These are phyloP conservation scores for Hanseniaspora hatyaiensis DNA, from an alignment of 805 yeast genomes.

Conservation along the genomic window DNA sequence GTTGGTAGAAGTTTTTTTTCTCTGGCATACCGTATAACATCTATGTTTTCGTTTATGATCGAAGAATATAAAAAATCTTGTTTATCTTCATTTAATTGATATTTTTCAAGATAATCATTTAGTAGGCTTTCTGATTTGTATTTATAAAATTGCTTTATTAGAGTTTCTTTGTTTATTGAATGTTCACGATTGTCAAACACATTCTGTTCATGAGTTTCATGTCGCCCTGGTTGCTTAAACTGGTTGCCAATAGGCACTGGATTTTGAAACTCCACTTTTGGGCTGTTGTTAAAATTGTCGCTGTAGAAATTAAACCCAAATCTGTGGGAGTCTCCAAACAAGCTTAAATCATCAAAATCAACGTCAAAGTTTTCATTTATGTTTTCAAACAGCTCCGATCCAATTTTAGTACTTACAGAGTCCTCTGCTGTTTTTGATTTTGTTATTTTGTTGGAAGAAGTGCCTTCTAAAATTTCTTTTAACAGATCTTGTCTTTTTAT, in stretches of 20 bases:
- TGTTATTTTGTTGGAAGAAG: background rate
- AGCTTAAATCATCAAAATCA: background rate
- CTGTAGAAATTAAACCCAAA: slow-evolving; percentile 12
- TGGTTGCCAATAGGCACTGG: no score
- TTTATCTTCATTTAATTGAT: background rate
- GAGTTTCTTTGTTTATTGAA: background rate
- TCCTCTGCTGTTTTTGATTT: background rate
- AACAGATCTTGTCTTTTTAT: slow-evolving; percentile 13
- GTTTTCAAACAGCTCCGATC: no score
- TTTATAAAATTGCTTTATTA: background rate
- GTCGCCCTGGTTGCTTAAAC: no score
- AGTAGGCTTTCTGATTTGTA: background rate
- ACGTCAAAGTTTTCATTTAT: background rate
- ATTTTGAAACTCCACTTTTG: no score
- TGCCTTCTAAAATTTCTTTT: slow-evolving; percentile 10
- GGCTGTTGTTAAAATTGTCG: no score
- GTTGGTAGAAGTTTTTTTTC: background rate
- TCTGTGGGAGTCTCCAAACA: slow-evolving; percentile 12
- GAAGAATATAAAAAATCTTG: background rate
- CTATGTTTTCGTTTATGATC: background rate
- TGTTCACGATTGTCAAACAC: background rate
- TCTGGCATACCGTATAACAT: background rate
- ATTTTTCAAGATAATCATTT: background rate
- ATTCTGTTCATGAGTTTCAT: no score
- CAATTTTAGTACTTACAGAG: no score